A percentile compares a stretch with the other conserved stretches of the same genome.
phyloP scores from a whole-genome alignment of 2,329 filamentous ascomycete genomes.

The Microdochium bolleyi region DNA sequence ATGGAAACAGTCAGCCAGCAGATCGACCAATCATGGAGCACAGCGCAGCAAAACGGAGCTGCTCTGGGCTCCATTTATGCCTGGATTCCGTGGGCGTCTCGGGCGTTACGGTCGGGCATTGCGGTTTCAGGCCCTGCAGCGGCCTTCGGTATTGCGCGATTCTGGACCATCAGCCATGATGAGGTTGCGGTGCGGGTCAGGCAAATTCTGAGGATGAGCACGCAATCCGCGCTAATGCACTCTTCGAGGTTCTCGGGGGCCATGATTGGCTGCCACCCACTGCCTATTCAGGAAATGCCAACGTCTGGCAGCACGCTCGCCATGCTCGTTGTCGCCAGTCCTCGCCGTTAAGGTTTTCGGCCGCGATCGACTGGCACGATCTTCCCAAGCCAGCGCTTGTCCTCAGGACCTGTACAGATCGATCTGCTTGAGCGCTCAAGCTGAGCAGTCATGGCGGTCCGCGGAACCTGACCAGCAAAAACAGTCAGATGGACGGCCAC shows the following conservation, averaged over 20 bases:
- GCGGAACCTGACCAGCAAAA: too few relatives aligned
- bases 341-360: neutral
- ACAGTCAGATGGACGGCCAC: too few relatives aligned
- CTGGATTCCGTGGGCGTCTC: neutral
- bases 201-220: constrained; percentile 24
- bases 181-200: neutral
- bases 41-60: neutral
- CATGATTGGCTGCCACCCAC: constrained; percentile 16
- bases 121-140: neutral
- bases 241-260: constrained; percentile 7
- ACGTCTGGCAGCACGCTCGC: neutral
- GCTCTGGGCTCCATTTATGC: neutral
- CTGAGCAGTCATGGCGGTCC: too few relatives aligned
- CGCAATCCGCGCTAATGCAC: constrained; percentile 26
- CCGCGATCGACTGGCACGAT: too few relatives aligned
- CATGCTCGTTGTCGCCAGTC: neutral
- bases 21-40: neutral
- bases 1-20: neutral
- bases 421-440: too few relatives aligned
- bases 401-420: too few relatives aligned
- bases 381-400: too few relatives aligned
- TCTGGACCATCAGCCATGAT: neutral
- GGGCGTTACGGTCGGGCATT: neutral
- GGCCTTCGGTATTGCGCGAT: constrained; percentile 1
- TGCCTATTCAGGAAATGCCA: neutral